A percentile compares a stretch with the other conserved stretches of the same genome.
Evolutionary conservation across 805 yeast genomes (phyloP).

Genomic region (Pichia eremophila): DNA sequence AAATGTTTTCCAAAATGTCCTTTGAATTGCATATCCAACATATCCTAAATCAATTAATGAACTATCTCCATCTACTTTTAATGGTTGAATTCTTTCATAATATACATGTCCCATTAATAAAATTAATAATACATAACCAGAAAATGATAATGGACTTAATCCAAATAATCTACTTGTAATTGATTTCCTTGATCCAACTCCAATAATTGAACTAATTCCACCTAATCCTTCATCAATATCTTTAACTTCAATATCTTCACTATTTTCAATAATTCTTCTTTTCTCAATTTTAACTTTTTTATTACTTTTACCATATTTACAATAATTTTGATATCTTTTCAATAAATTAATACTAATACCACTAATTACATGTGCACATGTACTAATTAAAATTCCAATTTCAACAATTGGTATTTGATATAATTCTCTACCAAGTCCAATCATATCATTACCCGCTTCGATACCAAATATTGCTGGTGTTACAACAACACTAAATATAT

Average conservation of each 20-base stretch:
- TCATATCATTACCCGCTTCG: constrained; percentile 39
- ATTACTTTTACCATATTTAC: constrained; percentile 16
- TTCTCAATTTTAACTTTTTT: constrained; percentile 2
- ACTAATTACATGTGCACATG: constrained; percentile 39
- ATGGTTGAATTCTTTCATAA: constrained; percentile 41
- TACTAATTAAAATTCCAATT: constrained; percentile 36
- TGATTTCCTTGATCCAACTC: constrained; percentile 44
- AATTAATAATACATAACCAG: constrained; percentile 48
- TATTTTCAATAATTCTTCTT: background rate
- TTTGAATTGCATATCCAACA: constrained; percentile 31
- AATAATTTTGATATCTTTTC: constrained; percentile 24
- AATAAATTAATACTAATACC: constrained; percentile 41
- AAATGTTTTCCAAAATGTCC: background rate
- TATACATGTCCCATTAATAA: constrained; percentile 37
- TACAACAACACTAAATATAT: constrained; percentile 42
- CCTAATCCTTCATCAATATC: constrained; percentile 50
- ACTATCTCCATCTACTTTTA: constrained; percentile 55
- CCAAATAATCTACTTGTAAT: constrained; percentile 36
- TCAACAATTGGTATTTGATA: constrained; percentile 52
- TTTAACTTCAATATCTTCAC: constrained; percentile 14
- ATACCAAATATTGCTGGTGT: constrained; percentile 41
- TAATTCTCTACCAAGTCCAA: constrained; percentile 51
- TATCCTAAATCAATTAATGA: constrained; percentile 44
- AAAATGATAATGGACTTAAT: constrained; percentile 45
- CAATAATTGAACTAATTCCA: constrained; percentile 47